A percentile compares a stretch with the other conserved stretches of the same genome.
These are phyloP conservation scores for Anthostomella pinea DNA, from an alignment of 2,329 filamentous ascomycete genomes.

Conservation along the genomic window DNA sequence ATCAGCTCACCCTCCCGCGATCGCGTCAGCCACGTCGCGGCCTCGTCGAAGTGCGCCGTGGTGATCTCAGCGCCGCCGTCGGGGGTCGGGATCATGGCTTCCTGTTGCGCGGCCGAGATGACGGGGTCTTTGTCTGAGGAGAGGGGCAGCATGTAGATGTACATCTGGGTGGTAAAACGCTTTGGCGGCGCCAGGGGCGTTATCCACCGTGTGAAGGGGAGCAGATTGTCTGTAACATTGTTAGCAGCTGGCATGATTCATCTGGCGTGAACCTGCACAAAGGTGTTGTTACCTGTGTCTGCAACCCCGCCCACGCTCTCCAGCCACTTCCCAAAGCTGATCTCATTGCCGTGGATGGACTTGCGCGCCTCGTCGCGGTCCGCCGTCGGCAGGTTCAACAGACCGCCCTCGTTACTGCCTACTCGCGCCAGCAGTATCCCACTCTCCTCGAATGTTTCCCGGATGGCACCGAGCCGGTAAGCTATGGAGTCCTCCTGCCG, in stretches of 20 bases:
- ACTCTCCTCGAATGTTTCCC: constrained; percentile 94
- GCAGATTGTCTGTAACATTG: constrained; percentile 51
- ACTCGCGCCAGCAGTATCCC: constrained; percentile 48
- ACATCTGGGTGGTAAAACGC: constrained; percentile 95
- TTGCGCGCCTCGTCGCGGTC: constrained; percentile 65
- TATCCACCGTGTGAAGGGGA: constrained; percentile 89
- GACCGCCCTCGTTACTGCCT: constrained; percentile 39
- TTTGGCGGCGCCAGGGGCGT: constrained; percentile 71
- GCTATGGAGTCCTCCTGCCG: constrained; percentile 68
- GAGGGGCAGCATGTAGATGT: constrained; percentile 81
- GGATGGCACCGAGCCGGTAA: constrained; percentile 79
- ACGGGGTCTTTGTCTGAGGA: constrained; percentile 20
- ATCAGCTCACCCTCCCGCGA: constrained; percentile 67
- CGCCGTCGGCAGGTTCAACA: constrained; percentile 59
- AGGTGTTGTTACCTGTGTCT: constrained; percentile 56
- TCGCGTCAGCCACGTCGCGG: constrained; percentile 65
- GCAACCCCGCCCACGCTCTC: constrained; percentile 52
- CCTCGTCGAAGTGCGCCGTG: constrained; percentile 72
- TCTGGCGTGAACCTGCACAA: background rate
- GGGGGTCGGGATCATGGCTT: constrained; percentile 64
- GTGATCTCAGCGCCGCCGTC: constrained; percentile 67
- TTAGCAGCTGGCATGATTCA: background rate
- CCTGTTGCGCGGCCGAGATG: constrained; percentile 39
- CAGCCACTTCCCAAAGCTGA: constrained; percentile 67
- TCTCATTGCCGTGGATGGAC: constrained; percentile 63